Evolutionary conservation across 345 rosid genomes (phyloP), one percentile per base, ranked within the genome.

Genomic region (Populus nigra): DNA sequence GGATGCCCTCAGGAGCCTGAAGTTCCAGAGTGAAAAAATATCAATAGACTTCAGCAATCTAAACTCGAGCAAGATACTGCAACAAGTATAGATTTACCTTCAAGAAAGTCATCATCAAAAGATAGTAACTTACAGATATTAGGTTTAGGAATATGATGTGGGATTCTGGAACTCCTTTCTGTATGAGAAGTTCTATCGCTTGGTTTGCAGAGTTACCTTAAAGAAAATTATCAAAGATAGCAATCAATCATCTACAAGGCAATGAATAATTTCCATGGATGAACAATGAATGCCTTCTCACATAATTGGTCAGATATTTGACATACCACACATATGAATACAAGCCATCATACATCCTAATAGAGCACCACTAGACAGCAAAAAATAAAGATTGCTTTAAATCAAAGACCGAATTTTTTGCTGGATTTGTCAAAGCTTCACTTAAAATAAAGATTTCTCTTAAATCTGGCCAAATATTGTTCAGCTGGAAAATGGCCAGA

Each of bases 1-100:
- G 96, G 85, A 96, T 92, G 62, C 99, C 99, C 79, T 96, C 99
- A 0, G 97, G 99, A 0, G 99, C 97, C 99, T 94, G 86, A 45
- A 78, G 31, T 76, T 53, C 68, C 25, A 68, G 8, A 53, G 68
- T 23, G 8, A 38, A 38, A 9, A 31, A 9, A 31, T n/a, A 29
- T 81, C 75, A 69, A 27, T 16, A 67, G 7, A 17, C 11, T 20
- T 25, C 8, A 41, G 68, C 65, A 55, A 43, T 65, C 63, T 5
- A 69, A 77, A 71, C 38, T 23, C 20, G 17, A 8, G 49, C 62
- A 72, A n/a, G 7, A 67, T 18, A 31, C 4, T 13, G 62, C 10
- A 73, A 36, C 12, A 1, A n/a, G 15, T 3, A 22, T 23, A 29
- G 13, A n/a, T 59, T 9, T 59, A n/a, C 65, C 27, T 4, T 59